Conservation (phyloP, 179 eudicot genomes). For the Spinacia oleracea region DNA sequence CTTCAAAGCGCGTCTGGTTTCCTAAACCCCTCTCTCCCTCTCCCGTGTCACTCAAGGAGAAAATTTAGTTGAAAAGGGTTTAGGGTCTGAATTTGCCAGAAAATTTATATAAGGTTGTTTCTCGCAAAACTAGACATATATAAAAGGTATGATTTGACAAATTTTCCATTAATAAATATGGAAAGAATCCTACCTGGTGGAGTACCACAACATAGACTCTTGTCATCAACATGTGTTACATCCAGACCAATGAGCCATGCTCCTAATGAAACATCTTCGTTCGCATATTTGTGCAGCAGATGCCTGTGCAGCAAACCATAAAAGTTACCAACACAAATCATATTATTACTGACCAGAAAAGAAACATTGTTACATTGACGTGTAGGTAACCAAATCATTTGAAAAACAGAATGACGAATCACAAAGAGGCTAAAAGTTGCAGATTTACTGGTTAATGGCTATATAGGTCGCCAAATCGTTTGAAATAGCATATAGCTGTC, state of each 20-base stretch:
- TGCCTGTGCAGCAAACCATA: slow-evolving; percentile 47
- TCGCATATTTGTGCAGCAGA: slow-evolving; percentile 69
- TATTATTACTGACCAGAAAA: neutral
- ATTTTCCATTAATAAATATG: no score
- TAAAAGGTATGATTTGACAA: no score
- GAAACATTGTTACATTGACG: neutral
- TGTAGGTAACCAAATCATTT: neutral
- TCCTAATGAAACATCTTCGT: slow-evolving; percentile 80
- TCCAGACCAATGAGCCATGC: slow-evolving; percentile 79
- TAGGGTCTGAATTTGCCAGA: no score
- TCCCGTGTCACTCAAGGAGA: neutral
- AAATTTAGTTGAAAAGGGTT: neutral
- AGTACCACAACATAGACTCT: slow-evolving; percentile 74
- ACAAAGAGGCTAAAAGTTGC: neutral
- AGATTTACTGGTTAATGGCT: slow-evolving; percentile 65
- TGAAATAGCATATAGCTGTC: slow-evolving; percentile 82
- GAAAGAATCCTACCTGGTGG: slow-evolving; percentile 59
- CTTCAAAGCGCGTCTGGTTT: neutral
- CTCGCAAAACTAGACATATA: no score
- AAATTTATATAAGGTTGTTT: no score
- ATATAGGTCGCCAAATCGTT: slow-evolving; percentile 77
- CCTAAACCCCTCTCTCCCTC: neutral
- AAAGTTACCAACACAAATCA: neutral
- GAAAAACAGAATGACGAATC: neutral
- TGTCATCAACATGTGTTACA: slow-evolving; percentile 68